Conservation (phyloP, 2,329 filamentous ascomycete genomes). For the Scopulariopsis brevicaulis region DNA sequence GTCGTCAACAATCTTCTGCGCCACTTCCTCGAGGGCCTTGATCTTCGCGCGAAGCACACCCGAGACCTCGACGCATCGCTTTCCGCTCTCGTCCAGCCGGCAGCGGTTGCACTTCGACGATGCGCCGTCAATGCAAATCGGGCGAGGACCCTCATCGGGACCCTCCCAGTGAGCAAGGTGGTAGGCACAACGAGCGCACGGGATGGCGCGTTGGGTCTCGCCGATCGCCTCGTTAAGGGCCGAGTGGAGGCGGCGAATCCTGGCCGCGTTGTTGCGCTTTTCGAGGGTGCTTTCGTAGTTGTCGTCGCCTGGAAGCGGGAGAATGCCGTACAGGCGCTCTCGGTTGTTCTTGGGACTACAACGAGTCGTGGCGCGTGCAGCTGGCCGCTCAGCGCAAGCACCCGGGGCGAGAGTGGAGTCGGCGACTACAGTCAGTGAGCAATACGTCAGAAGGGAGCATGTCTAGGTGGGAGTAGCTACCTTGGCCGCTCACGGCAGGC, state of each 20-base stretch:
- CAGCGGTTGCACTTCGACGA: background rate
- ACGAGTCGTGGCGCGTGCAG: background rate
- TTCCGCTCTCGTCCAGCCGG: background rate
- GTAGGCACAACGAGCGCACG: background rate
- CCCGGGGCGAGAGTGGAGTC: background rate
- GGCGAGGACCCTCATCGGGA: constrained; percentile 7
- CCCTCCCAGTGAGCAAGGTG: constrained; percentile 3
- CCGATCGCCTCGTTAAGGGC: background rate
- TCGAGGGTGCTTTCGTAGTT: background rate
- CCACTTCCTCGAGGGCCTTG: background rate
- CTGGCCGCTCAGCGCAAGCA: background rate
- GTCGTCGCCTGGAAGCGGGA: background rate
- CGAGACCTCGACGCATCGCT: background rate
- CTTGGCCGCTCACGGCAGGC: background rate
- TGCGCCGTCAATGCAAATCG: background rate
- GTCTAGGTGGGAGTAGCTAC: background rate
- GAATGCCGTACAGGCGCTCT: background rate
- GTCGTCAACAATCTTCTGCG: background rate
- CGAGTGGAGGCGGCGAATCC: background rate
- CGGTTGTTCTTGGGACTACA: background rate
- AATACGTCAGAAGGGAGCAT: background rate
- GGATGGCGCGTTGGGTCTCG: background rate
- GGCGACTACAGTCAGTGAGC: background rate
- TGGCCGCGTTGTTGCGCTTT: background rate
- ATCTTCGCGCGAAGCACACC: background rate